Base-by-base conservation (phyloP, 106 monocot genomes). In the Allium sativum region DNA sequence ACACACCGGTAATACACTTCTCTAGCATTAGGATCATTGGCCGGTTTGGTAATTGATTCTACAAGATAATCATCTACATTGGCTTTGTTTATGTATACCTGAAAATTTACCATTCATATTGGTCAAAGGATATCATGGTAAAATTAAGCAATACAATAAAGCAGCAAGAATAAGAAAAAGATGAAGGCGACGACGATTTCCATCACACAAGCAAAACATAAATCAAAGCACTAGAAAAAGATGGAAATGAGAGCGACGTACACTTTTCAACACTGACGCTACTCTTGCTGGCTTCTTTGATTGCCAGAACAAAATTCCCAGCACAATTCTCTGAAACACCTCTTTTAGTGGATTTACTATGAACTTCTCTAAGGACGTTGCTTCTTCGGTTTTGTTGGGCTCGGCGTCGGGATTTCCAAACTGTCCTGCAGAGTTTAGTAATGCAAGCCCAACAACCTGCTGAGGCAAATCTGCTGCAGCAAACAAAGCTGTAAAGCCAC, bases 341-440 rank as follows among this genome's bases (percentile, higher is more conserved):
- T 91, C 79, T 69, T 96, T 90, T 72, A 96, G 14, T 42, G 96
- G 91, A 2, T 84, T 91, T 58, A 96, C 7, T 40, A 95, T 5
- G 46, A 68, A 79, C 61, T 82, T 84, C 48, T 70, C 51, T 67
- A 87, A 12, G 7, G 54, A 42, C 8, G 62, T 62, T 48, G 74
- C 79, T 52, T 82, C 79, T 12, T 66, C 69, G 8, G 62, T 63
- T 40, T 58, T 46, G 9, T 71, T 65, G 0, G 64, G 18, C 70
- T 73, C 56, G 47, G 41, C 61, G 58, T 58, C 70, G 15, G 66
- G 67, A 52, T 76, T 65, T 46, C 70, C 74, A 72, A 96, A 96
- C 78, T 96, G 96, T 65, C 96, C 96, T 19, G 96, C 96, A 55
- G 91, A 87, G 64, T 96, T 96, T 17, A 96, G 75, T 50, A 96